These are phyloP conservation scores for Suhomyces coccinellae DNA, from an alignment of 1,139 yeast genomes.

Conservation along the genomic window DNA sequence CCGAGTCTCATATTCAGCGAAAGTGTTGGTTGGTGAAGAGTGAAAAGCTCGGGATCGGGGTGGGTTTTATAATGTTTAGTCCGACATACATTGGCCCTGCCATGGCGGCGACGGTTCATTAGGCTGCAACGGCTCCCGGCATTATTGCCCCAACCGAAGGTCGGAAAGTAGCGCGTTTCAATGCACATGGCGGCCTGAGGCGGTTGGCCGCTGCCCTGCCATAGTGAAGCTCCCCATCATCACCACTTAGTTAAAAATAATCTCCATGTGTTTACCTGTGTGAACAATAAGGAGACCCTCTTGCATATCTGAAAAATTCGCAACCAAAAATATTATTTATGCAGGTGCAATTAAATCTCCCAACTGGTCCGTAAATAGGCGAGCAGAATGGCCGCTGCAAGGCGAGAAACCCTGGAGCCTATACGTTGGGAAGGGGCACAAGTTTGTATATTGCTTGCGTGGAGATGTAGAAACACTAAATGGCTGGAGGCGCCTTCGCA, in stretches of 20 bases:
- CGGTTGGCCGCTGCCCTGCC: background rate
- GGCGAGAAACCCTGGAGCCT: no score
- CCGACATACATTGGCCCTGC: background rate
- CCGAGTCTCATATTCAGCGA: conserved; percentile 10
- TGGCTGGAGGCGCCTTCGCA: no score
- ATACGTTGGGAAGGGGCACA: no score
- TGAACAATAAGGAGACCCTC: conserved; percentile 4
- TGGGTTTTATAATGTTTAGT: conserved; percentile 8
- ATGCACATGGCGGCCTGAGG: background rate
- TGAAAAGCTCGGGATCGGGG: background rate
- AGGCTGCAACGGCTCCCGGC: conserved; percentile 1
- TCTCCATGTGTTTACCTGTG: background rate
- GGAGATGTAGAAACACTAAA: no score
- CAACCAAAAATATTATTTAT: conserved; percentile 1
- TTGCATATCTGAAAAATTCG: conserved; percentile 4
- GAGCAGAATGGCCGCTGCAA: background rate
- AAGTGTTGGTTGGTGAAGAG: conserved; percentile 2
- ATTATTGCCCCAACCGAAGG: background rate
- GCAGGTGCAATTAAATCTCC: conserved; percentile 4
- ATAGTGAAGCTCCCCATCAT: background rate
- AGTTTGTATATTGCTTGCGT: no score
- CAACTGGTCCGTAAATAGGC: background rate
- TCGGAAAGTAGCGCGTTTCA: background rate
- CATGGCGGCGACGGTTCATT: background rate
- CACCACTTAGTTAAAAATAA: conserved; percentile 6